Evolutionary conservation across 2,329 filamentous ascomycete genomes (phyloP).

Genomic region (Paecilomyces sp.): DNA sequence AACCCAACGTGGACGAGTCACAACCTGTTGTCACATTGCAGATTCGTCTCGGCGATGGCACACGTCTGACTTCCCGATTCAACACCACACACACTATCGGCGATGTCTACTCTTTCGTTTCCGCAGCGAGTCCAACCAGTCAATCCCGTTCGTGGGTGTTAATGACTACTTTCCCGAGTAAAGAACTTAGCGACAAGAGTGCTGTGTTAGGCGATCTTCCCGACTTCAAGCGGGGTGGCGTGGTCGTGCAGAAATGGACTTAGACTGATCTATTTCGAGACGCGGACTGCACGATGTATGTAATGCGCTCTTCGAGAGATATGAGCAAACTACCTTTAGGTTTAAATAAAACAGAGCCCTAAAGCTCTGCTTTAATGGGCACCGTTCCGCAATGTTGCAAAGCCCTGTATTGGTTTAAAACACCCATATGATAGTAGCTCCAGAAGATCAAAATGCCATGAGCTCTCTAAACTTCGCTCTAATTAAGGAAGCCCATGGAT

Average conservation of each 20-base stretch:
- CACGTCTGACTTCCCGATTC: slow-evolving; percentile 54
- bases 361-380: not conserved
- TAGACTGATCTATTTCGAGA: slow-evolving; percentile 5
- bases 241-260: slow-evolving; percentile 45
- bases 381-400: not conserved
- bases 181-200: slow-evolving; percentile 52
- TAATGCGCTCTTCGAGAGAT: not conserved
- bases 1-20: slow-evolving; percentile 49
- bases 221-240: slow-evolving; percentile 45
- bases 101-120: slow-evolving; percentile 57
- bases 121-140: slow-evolving; percentile 44
- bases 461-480: too few relatives aligned
- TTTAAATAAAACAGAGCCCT: not conserved
- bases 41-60: slow-evolving; percentile 57
- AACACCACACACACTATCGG: slow-evolving; percentile 60
- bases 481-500: not conserved
- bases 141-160: slow-evolving; percentile 48
- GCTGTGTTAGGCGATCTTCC: slow-evolving; percentile 38
- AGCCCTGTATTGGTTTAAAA: not conserved
- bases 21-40: slow-evolving; percentile 54
- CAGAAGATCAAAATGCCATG: not conserved
- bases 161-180: slow-evolving; percentile 61
- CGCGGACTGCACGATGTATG: not conserved
- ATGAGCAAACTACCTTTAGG: not conserved
- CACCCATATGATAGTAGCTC: not conserved